These are phyloP conservation scores for Russula foetens DNA, from an alignment of 768 basidiomycete genomes.

Conservation along the genomic window DNA sequence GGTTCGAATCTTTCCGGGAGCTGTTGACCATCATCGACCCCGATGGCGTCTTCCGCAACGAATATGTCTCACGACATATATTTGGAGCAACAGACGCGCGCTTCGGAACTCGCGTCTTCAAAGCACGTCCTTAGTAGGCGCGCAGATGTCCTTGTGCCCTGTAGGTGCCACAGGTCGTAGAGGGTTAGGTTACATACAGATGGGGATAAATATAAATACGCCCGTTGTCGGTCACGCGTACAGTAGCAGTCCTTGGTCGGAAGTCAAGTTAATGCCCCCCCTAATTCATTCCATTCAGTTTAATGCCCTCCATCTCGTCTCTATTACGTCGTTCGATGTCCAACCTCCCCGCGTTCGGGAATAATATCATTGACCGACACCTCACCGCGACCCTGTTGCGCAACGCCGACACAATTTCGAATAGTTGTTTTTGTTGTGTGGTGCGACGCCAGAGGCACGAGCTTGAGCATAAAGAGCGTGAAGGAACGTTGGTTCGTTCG, in stretches of 20 bases:
- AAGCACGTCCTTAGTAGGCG: constrained; percentile 27
- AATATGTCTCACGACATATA: constrained; percentile 84
- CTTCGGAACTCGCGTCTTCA: constrained; percentile 41
- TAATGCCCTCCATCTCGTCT: not conserved
- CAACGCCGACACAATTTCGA: too few relatives aligned
- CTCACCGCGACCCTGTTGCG: too few relatives aligned
- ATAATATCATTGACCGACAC: not conserved
- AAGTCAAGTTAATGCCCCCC: not conserved
- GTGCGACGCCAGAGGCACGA: too few relatives aligned
- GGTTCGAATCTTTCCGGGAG: constrained; percentile 65
- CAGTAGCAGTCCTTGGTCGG: not conserved
- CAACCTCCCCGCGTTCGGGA: too few relatives aligned
- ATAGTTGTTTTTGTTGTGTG: too few relatives aligned
- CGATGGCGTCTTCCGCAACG: constrained; percentile 71
- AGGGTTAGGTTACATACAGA: too few relatives aligned
- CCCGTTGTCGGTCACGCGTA: not conserved
- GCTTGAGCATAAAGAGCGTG: too few relatives aligned
- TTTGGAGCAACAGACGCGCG: constrained; percentile 46
- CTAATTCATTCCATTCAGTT: not conserved
- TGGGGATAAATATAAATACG: constrained; percentile 6
- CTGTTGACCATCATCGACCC: constrained; percentile 70
- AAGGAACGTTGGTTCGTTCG: too few relatives aligned
- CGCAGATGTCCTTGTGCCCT: not conserved
- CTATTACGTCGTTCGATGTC: too few relatives aligned
- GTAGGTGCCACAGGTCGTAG: constrained; percentile 3